A percentile compares a stretch with the other conserved stretches of the same genome.
These are phyloP conservation scores for Entamoeba invadens DNA, from an alignment of 208 protist genomes.

Conservation along the genomic window DNA sequence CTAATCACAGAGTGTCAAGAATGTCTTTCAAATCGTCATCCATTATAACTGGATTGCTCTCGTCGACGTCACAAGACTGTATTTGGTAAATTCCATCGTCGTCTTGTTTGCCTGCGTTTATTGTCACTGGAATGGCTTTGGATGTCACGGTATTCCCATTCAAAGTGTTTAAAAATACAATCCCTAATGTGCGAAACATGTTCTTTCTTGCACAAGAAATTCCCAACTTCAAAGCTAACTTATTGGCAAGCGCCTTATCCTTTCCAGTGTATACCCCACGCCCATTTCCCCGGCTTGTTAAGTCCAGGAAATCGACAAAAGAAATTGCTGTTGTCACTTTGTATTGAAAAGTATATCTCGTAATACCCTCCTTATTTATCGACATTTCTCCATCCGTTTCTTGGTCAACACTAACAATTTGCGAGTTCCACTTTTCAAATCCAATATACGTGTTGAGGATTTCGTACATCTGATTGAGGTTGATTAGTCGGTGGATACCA, in stretches of 20 bases:
- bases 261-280: neutral
- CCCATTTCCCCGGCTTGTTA: neutral
- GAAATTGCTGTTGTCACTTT: neutral
- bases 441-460: neutral
- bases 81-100: neutral
- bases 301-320: neutral
- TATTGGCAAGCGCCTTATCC: neutral
- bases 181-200: neutral
- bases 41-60: too few relatives aligned
- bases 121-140: neutral
- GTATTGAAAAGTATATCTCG: neutral
- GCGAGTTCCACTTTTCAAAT: neutral
- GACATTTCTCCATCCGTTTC: neutral
- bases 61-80: neutral
- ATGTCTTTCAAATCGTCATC: too few relatives aligned
- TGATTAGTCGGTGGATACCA: neutral
- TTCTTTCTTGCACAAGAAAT: neutral
- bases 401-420: neutral
- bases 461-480: neutral
- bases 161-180: neutral
- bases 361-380: neutral
- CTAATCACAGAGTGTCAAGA: too few relatives aligned
- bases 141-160: neutral
- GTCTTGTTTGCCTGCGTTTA: neutral
- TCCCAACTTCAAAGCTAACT: neutral